phyloP scores from a whole-genome alignment of 148 eudicot genomes.

The Beta vulgaris region DNA sequence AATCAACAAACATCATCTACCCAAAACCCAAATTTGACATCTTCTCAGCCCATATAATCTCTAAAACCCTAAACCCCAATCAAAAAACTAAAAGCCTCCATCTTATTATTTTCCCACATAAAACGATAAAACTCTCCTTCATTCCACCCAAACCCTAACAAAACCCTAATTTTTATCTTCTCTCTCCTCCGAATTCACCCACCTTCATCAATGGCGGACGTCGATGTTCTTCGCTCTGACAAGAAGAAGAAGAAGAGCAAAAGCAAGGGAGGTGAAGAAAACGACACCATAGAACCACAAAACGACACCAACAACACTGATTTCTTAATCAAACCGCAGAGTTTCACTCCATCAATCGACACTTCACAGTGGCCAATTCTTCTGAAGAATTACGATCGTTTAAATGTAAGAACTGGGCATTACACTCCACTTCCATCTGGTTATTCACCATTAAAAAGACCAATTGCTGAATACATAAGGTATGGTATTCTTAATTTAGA shows the following conservation, averaged over 20 bases:
- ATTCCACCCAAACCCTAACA: not conserved
- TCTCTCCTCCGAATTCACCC: slow-evolving; percentile 12
- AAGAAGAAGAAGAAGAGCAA: slow-evolving; percentile 63
- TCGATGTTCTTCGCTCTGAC: slow-evolving; percentile 40
- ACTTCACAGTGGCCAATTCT: slow-evolving; percentile 90
- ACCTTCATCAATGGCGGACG: slow-evolving; percentile 51
- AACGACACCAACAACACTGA: slow-evolving; percentile 21
- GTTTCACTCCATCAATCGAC: slow-evolving; percentile 57
- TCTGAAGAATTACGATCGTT: slow-evolving; percentile 73
- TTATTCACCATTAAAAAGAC: slow-evolving; percentile 73
- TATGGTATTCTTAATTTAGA: slow-evolving; percentile 82
- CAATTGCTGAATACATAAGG: slow-evolving; percentile 64
- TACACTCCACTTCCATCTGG: slow-evolving; percentile 88
- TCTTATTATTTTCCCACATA: not conserved
- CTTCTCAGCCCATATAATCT: not conserved
- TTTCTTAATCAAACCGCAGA: slow-evolving; percentile 71
- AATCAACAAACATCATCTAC: no score
- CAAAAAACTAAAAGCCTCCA: not conserved
- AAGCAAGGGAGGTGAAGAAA: slow-evolving; percentile 8
- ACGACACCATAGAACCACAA: slow-evolving; percentile 8
- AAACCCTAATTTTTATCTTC: slow-evolving; percentile 11
- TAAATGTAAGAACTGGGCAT: slow-evolving; percentile 83
- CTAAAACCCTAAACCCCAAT: slow-evolving; percentile 37
- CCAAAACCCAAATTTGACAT: not conserved
- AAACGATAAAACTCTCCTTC: not conserved